A percentile compares a stretch with the other conserved stretches of the same genome.
These are phyloP conservation scores for Aureobasidium sp. DNA, from an alignment of 2,329 filamentous ascomycete species.

Conservation along the genomic window DNA sequence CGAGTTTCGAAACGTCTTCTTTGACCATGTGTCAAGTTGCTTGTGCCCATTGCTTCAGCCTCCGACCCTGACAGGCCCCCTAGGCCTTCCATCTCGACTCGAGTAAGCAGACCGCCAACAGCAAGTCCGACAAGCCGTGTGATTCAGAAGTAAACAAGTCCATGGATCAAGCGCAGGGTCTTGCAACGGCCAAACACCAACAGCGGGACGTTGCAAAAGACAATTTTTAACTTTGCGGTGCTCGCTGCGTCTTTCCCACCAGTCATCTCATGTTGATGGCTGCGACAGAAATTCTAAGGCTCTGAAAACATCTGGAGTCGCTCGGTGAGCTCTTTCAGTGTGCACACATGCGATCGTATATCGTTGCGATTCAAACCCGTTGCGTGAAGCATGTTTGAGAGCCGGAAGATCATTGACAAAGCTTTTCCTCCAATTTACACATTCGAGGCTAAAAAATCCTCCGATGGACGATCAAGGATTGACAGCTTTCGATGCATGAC, in stretches of 20 bases:
- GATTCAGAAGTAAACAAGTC: background rate
- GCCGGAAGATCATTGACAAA: background rate
- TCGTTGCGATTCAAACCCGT: background rate
- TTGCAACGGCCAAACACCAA: background rate
- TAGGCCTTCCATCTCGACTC: background rate
- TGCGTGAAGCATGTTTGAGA: background rate
- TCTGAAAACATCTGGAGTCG: background rate
- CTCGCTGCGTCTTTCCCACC: background rate
- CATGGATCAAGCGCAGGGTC: background rate
- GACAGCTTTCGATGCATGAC: background rate
- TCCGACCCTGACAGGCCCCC: background rate
- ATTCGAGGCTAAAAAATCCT: background rate
- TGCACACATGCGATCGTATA: background rate
- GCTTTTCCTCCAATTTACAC: background rate
- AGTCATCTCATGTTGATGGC: background rate
- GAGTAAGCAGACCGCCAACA: background rate
- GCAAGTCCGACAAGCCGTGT: background rate
- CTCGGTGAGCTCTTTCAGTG: background rate
- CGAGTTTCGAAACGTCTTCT: background rate
- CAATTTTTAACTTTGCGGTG: background rate
- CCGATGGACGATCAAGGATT: background rate
- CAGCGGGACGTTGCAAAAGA: constrained; percentile 5
- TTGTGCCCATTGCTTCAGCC: background rate
- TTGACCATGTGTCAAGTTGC: background rate
- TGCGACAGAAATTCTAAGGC: background rate